Conservation (phyloP, 768 basidiomycete species). For the Neoboletus subvelutipes region DNA sequence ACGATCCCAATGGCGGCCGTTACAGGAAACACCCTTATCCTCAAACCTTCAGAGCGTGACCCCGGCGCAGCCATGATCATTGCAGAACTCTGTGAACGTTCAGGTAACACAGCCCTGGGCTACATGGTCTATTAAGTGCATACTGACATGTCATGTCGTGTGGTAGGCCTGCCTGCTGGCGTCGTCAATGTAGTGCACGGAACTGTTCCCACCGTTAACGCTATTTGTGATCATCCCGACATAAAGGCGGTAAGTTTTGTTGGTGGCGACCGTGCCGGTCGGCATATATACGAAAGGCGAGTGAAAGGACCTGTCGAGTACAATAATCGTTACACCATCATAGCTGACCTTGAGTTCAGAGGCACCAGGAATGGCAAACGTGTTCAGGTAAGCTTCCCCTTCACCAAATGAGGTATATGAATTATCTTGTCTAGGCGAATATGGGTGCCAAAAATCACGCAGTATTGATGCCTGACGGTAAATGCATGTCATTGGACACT, state of each 20-base stretch:
- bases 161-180: slow-evolving; percentile 71
- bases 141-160: not conserved
- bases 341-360: slow-evolving; percentile 37
- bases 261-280: slow-evolving; percentile 89
- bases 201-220: slow-evolving; percentile 84
- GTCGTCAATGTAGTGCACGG: slow-evolving; percentile 94
- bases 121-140: not conserved
- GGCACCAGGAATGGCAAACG: slow-evolving; percentile 87
- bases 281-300: slow-evolving; percentile 88
- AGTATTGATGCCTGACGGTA: slow-evolving; percentile 91
- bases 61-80: slow-evolving; percentile 98
- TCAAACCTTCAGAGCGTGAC: slow-evolving; percentile 96
- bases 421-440: slow-evolving; percentile 47
- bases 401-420: not conserved
- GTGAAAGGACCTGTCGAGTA: slow-evolving; percentile 1
- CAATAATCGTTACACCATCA: slow-evolving; percentile 1
- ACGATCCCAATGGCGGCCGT: slow-evolving; percentile 86
- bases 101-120: slow-evolving; percentile 42
- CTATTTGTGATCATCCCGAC: slow-evolving; percentile 86
- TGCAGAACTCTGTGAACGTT: slow-evolving; percentile 88
- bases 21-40: slow-evolving; percentile 90
- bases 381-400: slow-evolving; percentile 55
- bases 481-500: slow-evolving; percentile 15
- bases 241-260: slow-evolving; percentile 98
- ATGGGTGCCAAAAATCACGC: slow-evolving; percentile 98